A percentile compares a stretch with the other conserved stretches of the same genome.
Conservation (phyloP, 352 stramenopile genomes). For the Bremia lactucae region DNA sequence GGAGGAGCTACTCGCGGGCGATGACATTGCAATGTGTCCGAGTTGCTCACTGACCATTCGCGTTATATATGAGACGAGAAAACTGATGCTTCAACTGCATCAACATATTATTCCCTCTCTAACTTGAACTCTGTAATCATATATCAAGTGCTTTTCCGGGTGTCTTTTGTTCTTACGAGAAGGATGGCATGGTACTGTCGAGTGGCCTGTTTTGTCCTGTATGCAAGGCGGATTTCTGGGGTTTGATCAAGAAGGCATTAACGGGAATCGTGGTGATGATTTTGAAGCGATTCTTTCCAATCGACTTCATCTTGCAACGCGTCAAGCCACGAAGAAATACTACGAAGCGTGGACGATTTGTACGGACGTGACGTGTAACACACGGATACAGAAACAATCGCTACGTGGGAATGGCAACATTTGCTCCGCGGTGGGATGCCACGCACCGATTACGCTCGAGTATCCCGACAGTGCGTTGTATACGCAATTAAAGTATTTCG, state of each 20-base stretch:
- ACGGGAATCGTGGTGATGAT: slow-evolving; percentile 64
- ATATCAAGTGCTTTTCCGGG: slow-evolving; percentile 57
- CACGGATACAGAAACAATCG: slow-evolving; percentile 92
- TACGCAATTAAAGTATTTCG: slow-evolving; percentile 96
- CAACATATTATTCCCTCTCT: too few relatives aligned
- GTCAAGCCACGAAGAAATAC: slow-evolving; percentile 73
- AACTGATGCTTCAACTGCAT: too few relatives aligned
- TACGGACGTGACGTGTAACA: slow-evolving; percentile 91
- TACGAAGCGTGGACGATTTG: slow-evolving; percentile 89
- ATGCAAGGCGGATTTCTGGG: slow-evolving; percentile 76
- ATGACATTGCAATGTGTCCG: slow-evolving; percentile 94
- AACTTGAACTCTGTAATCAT: slow-evolving; percentile 51
- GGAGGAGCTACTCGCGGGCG: slow-evolving; percentile 87
- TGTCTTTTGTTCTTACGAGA: slow-evolving; percentile 40
- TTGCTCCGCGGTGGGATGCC: slow-evolving; percentile 89
- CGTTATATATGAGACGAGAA: too few relatives aligned
- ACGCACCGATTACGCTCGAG: slow-evolving; percentile 80
- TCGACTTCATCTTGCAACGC: slow-evolving; percentile 68
- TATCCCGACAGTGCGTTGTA: slow-evolving; percentile 88
- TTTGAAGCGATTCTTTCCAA: slow-evolving; percentile 74
- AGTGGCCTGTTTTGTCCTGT: slow-evolving; percentile 61
- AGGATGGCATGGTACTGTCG: slow-evolving; percentile 17
- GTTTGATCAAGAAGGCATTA: slow-evolving; percentile 69
- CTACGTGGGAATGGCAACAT: slow-evolving; percentile 87
- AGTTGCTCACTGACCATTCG: slow-evolving; percentile 94